Evolutionary conservation across 495 filamentous ascomycete genomes (phyloP).

Genomic region (Penicillium verhagenii): DNA sequence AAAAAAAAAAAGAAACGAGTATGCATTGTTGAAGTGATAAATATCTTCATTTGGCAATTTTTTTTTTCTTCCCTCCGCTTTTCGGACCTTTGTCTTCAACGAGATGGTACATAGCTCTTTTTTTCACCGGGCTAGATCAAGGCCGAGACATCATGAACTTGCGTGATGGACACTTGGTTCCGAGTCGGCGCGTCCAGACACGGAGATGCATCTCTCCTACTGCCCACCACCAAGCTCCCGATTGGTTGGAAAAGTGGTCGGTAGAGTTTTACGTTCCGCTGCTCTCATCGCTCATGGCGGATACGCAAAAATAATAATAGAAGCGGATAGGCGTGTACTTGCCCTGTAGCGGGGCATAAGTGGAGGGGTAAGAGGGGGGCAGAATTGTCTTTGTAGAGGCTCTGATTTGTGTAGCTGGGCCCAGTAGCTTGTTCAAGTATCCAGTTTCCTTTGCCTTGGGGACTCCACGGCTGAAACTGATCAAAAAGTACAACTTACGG

Average conservation of each 20-base stretch:
- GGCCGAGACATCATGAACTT: constrained; percentile 2
- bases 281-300: constrained; percentile 2
- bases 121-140: background rate
- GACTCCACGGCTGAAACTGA: background rate
- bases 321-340: constrained; percentile 16
- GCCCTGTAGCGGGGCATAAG: constrained; percentile 20
- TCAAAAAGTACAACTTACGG: too few relatives aligned
- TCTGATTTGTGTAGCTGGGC: constrained; percentile 13
- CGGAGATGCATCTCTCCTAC: constrained; percentile 14
- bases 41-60: too few relatives aligned
- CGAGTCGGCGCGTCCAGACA: constrained; percentile 18
- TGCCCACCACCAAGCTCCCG: constrained; percentile 8
- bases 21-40: background rate
- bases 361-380: constrained; percentile 13
- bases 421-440: background rate
- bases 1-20: background rate
- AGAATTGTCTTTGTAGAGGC: constrained; percentile 1
- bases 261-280: background rate
- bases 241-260: constrained; percentile 12
- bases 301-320: constrained; percentile 21
- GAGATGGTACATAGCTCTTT: background rate
- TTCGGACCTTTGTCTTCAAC: background rate
- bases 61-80: background rate
- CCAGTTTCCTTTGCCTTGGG: background rate
- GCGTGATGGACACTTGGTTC: constrained; percentile 13